These are phyloP conservation scores for Ophiocordyceps camponoti-floridani DNA, from an alignment of 2,329 filamentous ascomycete species.

Conservation along the genomic window DNA sequence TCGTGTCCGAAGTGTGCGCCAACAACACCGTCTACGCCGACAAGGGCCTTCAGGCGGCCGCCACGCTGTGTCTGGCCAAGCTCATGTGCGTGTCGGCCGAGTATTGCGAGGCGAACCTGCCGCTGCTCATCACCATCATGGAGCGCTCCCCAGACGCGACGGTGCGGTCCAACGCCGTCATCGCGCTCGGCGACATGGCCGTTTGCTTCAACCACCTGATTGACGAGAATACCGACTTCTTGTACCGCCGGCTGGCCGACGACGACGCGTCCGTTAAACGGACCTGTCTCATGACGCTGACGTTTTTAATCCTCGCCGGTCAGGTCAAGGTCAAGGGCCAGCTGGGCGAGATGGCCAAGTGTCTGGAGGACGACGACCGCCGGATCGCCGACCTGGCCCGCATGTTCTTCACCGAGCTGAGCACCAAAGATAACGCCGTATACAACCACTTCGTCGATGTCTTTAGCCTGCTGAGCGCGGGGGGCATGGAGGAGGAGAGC, in stretches of 20 bases:
- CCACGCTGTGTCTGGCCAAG: conserved; percentile 88
- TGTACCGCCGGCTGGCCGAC: conserved; percentile 87
- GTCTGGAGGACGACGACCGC: conserved; percentile 88
- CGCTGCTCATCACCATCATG: conserved; percentile 92
- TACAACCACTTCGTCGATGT: conserved; percentile 99
- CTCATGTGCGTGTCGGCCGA: conserved; percentile 96
- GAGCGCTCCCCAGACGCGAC: conserved; percentile 85
- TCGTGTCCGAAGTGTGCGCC: conserved; percentile 85
- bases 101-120: conserved; percentile 86
- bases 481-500: conserved; percentile 67
- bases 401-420: conserved; percentile 97
- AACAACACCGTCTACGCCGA: conserved; percentile 89
- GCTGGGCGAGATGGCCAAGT: conserved; percentile 97
- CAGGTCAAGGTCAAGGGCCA: conserved; percentile 99
- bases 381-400: conserved; percentile 81
- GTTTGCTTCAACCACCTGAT: conserved; percentile 99
- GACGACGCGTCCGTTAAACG: conserved; percentile 79
- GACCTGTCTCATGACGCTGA: conserved; percentile 95
- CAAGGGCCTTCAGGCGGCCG: conserved; percentile 77
- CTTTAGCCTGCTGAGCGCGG: conserved; percentile 82
- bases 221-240: conserved; percentile 96
- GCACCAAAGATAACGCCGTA: conserved; percentile 95
- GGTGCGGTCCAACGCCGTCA: conserved; percentile 88
- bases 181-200: conserved; percentile 95
- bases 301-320: conserved; percentile 88